Conservation (phyloP, 768 basidiomycete genomes). For the Boletus rubescentipes region DNA sequence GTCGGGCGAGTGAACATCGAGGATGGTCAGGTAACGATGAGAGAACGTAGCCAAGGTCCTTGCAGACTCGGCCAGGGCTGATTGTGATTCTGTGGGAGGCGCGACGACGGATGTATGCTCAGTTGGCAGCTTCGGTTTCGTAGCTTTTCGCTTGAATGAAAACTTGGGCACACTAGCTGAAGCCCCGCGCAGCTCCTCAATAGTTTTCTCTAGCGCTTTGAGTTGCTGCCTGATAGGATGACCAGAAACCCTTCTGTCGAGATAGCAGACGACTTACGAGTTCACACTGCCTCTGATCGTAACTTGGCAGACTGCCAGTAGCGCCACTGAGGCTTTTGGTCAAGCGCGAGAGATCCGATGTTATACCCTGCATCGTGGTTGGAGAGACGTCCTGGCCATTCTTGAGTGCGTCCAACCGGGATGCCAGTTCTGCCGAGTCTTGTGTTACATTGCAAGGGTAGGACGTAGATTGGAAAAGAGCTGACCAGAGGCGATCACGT, state of each 20-base stretch:
- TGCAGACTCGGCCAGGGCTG: constrained; percentile 27
- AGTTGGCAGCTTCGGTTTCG: constrained; percentile 18
- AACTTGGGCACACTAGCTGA: constrained; percentile 60
- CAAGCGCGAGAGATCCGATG: constrained; percentile 54
- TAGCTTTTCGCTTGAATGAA: constrained; percentile 55
- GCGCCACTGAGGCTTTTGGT: constrained; percentile 65
- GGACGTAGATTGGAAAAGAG: neutral
- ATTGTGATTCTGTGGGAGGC: neutral
- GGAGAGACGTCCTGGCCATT: constrained; percentile 24
- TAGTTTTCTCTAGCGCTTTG: constrained; percentile 52
- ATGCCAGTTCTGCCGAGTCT: constrained; percentile 43
- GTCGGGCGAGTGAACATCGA: constrained; percentile 36
- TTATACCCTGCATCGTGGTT: constrained; percentile 43
- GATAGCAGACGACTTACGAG: constrained; percentile 44
- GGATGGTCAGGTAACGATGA: constrained; percentile 43
- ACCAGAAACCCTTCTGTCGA: constrained; percentile 3
- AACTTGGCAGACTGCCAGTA: constrained; percentile 61
- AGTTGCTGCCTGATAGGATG: constrained; percentile 53
- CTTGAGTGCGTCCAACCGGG: constrained; percentile 45
- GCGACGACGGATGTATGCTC: constrained; percentile 2
- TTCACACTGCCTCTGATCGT: constrained; percentile 74
- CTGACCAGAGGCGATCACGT: constrained; percentile 27
- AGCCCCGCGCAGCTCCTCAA: constrained; percentile 51
- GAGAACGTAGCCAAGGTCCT: constrained; percentile 46
- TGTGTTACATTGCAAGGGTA: constrained; percentile 15